Conservation (phyloP, 345 rosid genomes). For the Citrus sp. region DNA sequence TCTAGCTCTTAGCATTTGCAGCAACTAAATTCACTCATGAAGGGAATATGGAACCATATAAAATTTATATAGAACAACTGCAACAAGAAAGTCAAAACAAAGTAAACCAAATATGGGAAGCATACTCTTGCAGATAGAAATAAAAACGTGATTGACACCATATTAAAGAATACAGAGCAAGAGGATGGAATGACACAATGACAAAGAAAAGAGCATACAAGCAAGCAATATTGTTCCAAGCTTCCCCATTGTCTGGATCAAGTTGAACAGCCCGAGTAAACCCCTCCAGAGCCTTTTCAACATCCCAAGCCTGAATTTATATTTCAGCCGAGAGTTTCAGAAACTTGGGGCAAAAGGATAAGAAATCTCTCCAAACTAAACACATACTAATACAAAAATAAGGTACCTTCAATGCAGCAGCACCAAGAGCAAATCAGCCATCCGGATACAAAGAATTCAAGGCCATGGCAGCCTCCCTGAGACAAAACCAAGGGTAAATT, state of each 20-base stretch:
- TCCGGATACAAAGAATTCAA: slow-evolving; percentile 83
- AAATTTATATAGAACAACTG: too few relatives aligned
- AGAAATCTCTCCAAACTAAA: neutral
- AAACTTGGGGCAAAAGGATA: neutral
- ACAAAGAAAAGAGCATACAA: slow-evolving; percentile 50
- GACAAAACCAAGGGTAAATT: slow-evolving; percentile 15
- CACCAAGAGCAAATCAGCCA: slow-evolving; percentile 98
- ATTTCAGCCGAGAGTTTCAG: slow-evolving; percentile 9
- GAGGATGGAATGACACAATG: too few relatives aligned
- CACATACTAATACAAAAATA: slow-evolving; percentile 7
- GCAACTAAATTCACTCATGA: neutral
- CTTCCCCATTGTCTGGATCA: slow-evolving; percentile 98
- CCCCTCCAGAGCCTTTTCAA: slow-evolving; percentile 86
- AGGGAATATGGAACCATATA: too few relatives aligned
- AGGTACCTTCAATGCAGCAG: slow-evolving; percentile 91
- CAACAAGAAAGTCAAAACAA: too few relatives aligned
- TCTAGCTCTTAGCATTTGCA: neutral
- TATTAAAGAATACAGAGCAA: too few relatives aligned
- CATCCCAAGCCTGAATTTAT: slow-evolving; percentile 62
- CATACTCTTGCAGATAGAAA: too few relatives aligned
- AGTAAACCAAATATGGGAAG: too few relatives aligned
- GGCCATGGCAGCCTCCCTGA: slow-evolving; percentile 93
- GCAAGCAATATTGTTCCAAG: slow-evolving; percentile 97
- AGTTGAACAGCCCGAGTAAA: slow-evolving; percentile 88
- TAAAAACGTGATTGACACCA: too few relatives aligned